These are phyloP conservation scores for Ogataea philodendri DNA, from an alignment of 805 yeast genomes.

Conservation along the genomic window DNA sequence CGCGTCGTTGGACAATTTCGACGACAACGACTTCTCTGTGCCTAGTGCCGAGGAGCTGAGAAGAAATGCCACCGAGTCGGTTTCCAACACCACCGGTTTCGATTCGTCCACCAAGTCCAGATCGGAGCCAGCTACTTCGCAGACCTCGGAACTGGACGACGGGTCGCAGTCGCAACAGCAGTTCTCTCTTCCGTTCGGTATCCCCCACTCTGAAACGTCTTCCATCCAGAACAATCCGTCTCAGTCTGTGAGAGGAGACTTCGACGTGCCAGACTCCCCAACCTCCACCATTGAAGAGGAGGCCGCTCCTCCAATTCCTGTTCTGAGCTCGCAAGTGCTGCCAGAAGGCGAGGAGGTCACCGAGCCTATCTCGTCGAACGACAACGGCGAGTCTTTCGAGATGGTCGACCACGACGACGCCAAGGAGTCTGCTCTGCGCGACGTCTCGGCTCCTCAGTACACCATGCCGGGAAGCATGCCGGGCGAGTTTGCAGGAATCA, in stretches of 20 bases:
- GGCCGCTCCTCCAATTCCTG: constrained; percentile 28
- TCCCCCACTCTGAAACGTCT: constrained; percentile 83
- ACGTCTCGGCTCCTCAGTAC: constrained; percentile 2
- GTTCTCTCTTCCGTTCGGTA: constrained; percentile 40
- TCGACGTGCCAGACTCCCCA: constrained; percentile 43
- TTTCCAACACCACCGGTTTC: constrained; percentile 23
- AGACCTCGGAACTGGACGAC: constrained; percentile 42
- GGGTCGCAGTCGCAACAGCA: constrained; percentile 24
- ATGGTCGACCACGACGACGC: constrained; percentile 50
- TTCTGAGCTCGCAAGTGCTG: constrained; percentile 30
- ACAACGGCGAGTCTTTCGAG: constrained; percentile 49
- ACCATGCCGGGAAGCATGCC: constrained; percentile 20
- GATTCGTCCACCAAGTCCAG: constrained; percentile 21
- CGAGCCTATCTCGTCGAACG: constrained; percentile 19
- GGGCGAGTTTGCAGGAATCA: constrained; percentile 14
- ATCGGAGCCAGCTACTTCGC: constrained; percentile 46
- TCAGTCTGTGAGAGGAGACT: constrained; percentile 80
- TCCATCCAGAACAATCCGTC: constrained; percentile 93
- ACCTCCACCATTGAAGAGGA: constrained; percentile 34
- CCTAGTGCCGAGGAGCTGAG: constrained; percentile 18
- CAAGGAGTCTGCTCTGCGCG: constrained; percentile 7
- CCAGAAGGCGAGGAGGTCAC: constrained; percentile 28
- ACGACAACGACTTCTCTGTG: constrained; percentile 25
- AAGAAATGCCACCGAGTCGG: constrained; percentile 20
- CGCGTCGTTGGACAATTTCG: constrained; percentile 32